Base-by-base conservation (phyloP, 2,329 filamentous ascomycete genomes). In the Epicoccum sorghinum region DNA sequence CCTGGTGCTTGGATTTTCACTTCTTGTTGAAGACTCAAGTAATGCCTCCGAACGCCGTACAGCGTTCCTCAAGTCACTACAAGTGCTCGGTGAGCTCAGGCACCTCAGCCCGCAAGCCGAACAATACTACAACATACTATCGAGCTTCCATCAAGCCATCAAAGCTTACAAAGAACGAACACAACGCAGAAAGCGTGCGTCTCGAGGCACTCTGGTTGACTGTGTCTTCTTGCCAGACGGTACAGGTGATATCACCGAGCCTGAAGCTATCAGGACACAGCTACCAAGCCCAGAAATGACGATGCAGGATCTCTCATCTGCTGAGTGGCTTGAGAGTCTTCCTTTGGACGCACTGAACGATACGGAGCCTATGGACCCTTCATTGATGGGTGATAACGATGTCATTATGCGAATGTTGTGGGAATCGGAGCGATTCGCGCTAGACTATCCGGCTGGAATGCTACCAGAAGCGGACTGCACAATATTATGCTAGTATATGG, bases 101-200 rank as follows among this genome's bases (percentile, higher is more conserved):
- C 67, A 68, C 0, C 77, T 80, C 42, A 84, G 81, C 36, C 80
- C 82, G 0, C 83, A 86, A 56, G 84, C 84, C 3, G 79, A 76
- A 3, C 83, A 85, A 46, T 86, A 86, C 60, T 75, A 79, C 10
- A 81, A 85, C 5, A 86, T 86, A 18, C 71, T 86, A 3, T 61
- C 52, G 13, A 60, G 50, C 25, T 65, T 65, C 24, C 55, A 61
- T 27, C 57, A 60, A 35, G 52, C 61, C 6, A 65, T 65, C 33
- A 60, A 59, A 25, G 41, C 45, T 8, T 60, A 64, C 37, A 61
- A 59, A 6, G 57, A 64, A 36, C 59, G 58, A 33, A 14, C 43
- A 7, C 36, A 45, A 13, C 51, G 53, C 22, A 46, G 56, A 33
- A 54, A 49, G 30, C 52, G 48, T 7, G 25, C 43, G 9, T 47